Evolutionary conservation across 257 asterid genomes (phyloP), one percentile per base, ranked within the genome.

Genomic region (Ilex aquifolium): DNA sequence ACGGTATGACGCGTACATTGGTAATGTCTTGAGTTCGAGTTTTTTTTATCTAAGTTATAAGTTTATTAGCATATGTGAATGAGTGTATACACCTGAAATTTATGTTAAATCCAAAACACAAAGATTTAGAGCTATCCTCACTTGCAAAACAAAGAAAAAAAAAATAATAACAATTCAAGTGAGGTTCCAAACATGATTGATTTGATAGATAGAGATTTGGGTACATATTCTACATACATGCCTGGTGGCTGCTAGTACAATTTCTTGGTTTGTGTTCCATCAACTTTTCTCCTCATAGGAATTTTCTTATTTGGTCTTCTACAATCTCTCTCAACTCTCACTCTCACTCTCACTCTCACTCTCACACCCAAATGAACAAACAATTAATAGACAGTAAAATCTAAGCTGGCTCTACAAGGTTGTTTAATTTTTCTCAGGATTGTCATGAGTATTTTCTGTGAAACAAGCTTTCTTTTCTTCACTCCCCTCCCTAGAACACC

Each of bases 141-240:
- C 27, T 21, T 21, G 27, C 27, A 21, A 17, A 70, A 17, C 57
- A 44, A 17, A 49, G 44, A 57, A 53, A 57, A 15, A 0, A 21
- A 9, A 63, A 67, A 49, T 32, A 66, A 51, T 31, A 56, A 53
- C 48, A 57, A 56, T 59, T 36, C 46, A 64, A 61, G 61, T 51
- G 52, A 32, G 39, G 46, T 44, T n/a, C 13, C n/a, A 51, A 44
- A 56, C 44, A 32, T 42, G 65, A 61, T 61, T 69, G 72, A 69
- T 68, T 58, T n/a, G 82, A 62, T 59, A 56, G 57, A 66, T 29
- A 39, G 14, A 69, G 62, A 77, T 77, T 69, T 63, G 52, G 14
- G 40, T 56, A 53, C 32, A 63, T n/a, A 4, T 64, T 42, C 50
- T 65, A 59, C 59, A 62, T 74, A 79, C 71, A 67, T 79, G 27